Evolutionary conservation across 2,329 filamentous ascomycete genomes (phyloP).

Genomic region (Claviceps sp.): DNA sequence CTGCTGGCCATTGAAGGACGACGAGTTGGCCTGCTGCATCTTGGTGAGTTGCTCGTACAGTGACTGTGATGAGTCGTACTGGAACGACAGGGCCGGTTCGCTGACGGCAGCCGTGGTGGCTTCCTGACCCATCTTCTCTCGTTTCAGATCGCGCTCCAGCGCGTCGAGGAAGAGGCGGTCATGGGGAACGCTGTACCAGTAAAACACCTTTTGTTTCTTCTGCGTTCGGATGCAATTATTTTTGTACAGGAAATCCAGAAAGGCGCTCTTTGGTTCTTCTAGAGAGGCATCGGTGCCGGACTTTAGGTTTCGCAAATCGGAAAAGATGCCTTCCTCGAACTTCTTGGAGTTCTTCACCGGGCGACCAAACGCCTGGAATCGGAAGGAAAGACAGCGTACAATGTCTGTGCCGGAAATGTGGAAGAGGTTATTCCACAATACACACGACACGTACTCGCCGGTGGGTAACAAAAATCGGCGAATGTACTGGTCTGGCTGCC

Average conservation of each 20-base stretch:
- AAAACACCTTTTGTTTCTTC: conserved; percentile 99
- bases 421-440: conserved; percentile 98
- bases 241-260: conserved; percentile 98
- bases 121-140: conserved; percentile 99
- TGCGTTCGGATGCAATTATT: conserved; percentile 99
- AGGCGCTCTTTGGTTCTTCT: conserved; percentile 96
- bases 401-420: conserved; percentile 99
- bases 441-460: conserved; percentile 96
- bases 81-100: conserved; percentile 94
- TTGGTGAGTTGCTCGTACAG: conserved; percentile 99
- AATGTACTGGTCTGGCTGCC: conserved; percentile 94
- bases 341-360: conserved; percentile 99
- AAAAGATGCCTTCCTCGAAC: conserved; percentile 99
- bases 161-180: conserved; percentile 96
- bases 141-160: conserved; percentile 90
- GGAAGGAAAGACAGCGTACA: conserved; percentile 91
- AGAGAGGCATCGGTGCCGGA: conserved; percentile 95
- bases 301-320: conserved; percentile 93
- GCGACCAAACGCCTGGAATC: conserved; percentile 95
- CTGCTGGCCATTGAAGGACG: conserved; percentile 78
- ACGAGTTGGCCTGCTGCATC: conserved; percentile 96
- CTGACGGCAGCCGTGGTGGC: conserved; percentile 92
- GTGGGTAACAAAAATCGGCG: conserved; percentile 89
- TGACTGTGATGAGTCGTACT: conserved; percentile 98
- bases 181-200: conserved; percentile 99